Conservation (phyloP, 306 rosid genomes). For the Inga laurina region DNA sequence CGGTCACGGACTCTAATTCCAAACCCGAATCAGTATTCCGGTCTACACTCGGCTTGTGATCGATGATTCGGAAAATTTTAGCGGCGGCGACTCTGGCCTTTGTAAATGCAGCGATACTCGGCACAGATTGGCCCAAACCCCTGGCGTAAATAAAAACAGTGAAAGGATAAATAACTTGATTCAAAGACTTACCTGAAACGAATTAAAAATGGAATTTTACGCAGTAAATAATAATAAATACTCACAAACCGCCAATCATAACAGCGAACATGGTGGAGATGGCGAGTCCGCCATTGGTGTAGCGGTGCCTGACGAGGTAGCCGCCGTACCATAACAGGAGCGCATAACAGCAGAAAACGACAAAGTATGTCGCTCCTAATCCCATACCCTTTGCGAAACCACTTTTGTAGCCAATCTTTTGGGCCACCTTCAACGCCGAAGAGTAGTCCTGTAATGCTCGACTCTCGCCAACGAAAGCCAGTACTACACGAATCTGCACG, state of each 20-base stretch:
- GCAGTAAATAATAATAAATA: neutral
- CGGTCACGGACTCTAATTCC: slow-evolving; percentile 72
- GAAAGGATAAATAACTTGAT: neutral
- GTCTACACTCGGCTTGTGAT: slow-evolving; percentile 77
- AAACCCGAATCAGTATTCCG: slow-evolving; percentile 61
- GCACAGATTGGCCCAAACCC: slow-evolving; percentile 86
- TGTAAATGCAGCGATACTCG: slow-evolving; percentile 77
- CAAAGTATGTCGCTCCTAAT: slow-evolving; percentile 90
- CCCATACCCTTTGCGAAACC: slow-evolving; percentile 93
- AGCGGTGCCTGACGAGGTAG: slow-evolving; percentile 76
- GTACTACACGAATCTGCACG: slow-evolving; percentile 80
- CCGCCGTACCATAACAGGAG: slow-evolving; percentile 94
- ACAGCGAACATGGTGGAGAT: slow-evolving; percentile 91
- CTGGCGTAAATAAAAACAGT: slow-evolving; percentile 29
- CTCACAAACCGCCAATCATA: slow-evolving; percentile 92
- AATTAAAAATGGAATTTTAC: slow-evolving; percentile 8
- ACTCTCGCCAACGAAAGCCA: slow-evolving; percentile 74
- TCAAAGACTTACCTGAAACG: neutral
- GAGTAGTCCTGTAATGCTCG: slow-evolving; percentile 64
- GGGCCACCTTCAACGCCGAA: slow-evolving; percentile 64
- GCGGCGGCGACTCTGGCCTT: slow-evolving; percentile 94
- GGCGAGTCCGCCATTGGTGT: slow-evolving; percentile 92
- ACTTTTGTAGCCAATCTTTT: slow-evolving; percentile 71
- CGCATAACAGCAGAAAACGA: slow-evolving; percentile 89
- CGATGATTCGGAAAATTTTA: slow-evolving; percentile 67